Conservation (phyloP, 352 stramenopile species). For the Paralagenidium karlingii region DNA sequence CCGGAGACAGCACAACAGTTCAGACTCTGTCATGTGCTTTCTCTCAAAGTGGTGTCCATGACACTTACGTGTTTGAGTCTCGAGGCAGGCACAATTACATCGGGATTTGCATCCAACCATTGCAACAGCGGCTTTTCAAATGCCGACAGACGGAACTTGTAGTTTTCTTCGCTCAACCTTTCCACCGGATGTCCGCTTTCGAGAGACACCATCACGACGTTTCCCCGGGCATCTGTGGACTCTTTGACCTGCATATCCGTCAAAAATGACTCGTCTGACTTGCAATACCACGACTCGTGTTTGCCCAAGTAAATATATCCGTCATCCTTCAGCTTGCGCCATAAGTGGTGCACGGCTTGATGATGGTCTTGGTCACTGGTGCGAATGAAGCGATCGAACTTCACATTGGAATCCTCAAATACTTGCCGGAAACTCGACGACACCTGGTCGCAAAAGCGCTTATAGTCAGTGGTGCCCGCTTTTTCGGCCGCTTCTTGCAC, state of each 20-base stretch:
- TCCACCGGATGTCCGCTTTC: slow-evolving; percentile 87
- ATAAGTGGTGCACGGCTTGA: slow-evolving; percentile 84
- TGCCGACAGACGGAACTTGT: slow-evolving; percentile 95
- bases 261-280: slow-evolving; percentile 98
- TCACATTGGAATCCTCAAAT: slow-evolving; percentile 83
- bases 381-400: slow-evolving; percentile 93
- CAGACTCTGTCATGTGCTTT: neutral
- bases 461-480: slow-evolving; percentile 65
- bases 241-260: slow-evolving; percentile 95
- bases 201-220: slow-evolving; percentile 45
- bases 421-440: slow-evolving; percentile 85
- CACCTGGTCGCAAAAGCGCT: slow-evolving; percentile 88
- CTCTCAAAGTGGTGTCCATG: neutral
- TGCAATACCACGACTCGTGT: slow-evolving; percentile 98
- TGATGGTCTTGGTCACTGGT: slow-evolving; percentile 94
- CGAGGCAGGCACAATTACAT: slow-evolving; percentile 86
- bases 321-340: slow-evolving; percentile 82
- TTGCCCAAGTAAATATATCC: slow-evolving; percentile 95
- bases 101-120: slow-evolving; percentile 72
- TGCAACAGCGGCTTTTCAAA: slow-evolving; percentile 90
- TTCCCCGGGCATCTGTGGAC: slow-evolving; percentile 16
- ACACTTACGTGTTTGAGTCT: slow-evolving; percentile 87
- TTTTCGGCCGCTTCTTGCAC: slow-evolving; percentile 86
- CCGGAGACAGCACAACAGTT: slow-evolving; percentile 4
- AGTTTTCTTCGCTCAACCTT: slow-evolving; percentile 96